These are phyloP conservation scores for Tetratostichococcus sp. DNA, from an alignment of 139 green algal species.

Conservation along the genomic window DNA sequence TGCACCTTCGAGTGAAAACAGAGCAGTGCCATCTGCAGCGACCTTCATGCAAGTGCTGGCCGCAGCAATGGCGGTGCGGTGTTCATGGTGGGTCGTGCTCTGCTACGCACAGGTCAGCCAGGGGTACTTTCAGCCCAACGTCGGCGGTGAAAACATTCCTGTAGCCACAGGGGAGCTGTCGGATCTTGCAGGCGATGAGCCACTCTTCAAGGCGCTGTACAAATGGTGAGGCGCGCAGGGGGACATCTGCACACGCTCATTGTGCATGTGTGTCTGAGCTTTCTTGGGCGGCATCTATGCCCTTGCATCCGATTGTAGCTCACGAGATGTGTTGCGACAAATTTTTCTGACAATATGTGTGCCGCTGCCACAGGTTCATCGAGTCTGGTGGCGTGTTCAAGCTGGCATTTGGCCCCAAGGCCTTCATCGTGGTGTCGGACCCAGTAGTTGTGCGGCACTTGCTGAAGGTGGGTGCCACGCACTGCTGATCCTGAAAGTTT, in stretches of 20 bases:
- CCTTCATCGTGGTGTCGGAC: constrained; percentile 97
- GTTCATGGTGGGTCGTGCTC: too few relatives aligned
- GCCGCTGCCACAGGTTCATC: constrained; percentile 85
- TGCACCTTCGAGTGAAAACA: neutral
- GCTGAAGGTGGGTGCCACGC: constrained; percentile 57
- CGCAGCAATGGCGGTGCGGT: too few relatives aligned
- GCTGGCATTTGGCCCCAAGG: constrained; percentile 97
- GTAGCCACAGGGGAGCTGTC: constrained; percentile 77
- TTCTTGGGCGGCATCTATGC: too few relatives aligned
- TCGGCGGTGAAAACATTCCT: constrained; percentile 84
- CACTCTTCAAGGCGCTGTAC: constrained; percentile 91
- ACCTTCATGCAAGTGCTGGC: too few relatives aligned
- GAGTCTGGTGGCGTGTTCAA: constrained; percentile 91
- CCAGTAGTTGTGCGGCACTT: constrained; percentile 87
- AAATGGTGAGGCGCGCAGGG: constrained; percentile 86
- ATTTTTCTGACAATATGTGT: too few relatives aligned
- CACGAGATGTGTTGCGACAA: too few relatives aligned
- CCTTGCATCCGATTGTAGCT: too few relatives aligned
- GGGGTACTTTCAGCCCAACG: constrained; percentile 87
- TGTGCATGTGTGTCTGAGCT: too few relatives aligned
- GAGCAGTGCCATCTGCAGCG: too few relatives aligned
- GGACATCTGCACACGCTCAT: neutral
- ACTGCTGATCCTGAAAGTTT: too few relatives aligned
- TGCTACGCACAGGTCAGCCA: constrained; percentile 21
- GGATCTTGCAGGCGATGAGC: constrained; percentile 85